Conservation (phyloP, 257 asterid genomes). For the Solanum clarkiae region DNA sequence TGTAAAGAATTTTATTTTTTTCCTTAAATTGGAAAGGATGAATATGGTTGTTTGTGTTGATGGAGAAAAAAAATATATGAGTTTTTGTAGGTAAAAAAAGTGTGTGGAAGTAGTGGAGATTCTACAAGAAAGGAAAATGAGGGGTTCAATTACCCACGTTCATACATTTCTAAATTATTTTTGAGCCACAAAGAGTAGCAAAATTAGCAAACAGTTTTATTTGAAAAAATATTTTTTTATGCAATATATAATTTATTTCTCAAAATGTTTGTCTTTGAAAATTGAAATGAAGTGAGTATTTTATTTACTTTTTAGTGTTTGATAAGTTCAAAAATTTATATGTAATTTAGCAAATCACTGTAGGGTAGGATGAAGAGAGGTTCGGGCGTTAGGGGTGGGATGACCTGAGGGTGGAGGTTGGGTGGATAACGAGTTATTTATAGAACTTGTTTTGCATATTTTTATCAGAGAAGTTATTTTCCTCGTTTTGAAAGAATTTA, state of each 20-base stretch:
- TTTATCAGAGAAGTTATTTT: neutral
- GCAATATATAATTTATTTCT: no score
- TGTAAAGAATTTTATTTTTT: neutral
- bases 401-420: neutral
- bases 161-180: neutral
- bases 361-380: neutral
- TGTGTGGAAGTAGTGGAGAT: neutral
- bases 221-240: no score
- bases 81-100: neutral
- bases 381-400: neutral
- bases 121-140: slow-evolving; percentile 1
- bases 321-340: neutral
- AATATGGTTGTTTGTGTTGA: neutral
- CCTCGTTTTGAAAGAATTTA: fast-evolving
- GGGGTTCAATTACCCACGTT: neutral
- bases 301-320: neutral
- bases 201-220: neutral
- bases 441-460: neutral
- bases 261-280: no score
- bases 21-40: neutral
- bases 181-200: neutral
- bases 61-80: neutral
- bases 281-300: neutral
- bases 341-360: neutral
- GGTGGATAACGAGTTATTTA: neutral